A percentile compares a stretch with the other conserved stretches of the same genome.
These are phyloP conservation scores for Gossypium mustelinum DNA, from an alignment of 345 rosid genomes.

Conservation along the genomic window DNA sequence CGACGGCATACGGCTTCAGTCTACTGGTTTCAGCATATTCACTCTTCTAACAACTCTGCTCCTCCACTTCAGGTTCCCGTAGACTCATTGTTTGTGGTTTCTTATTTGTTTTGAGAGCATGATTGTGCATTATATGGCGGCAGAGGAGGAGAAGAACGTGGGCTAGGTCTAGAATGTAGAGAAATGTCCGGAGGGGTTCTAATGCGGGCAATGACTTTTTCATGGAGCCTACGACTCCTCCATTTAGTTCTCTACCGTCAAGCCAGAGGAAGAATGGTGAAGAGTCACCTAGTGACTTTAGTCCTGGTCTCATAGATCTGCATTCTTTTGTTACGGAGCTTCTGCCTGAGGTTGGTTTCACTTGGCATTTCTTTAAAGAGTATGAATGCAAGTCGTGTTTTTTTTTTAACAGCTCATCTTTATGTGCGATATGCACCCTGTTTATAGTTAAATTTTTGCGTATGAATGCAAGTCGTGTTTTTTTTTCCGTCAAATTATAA, in stretches of 20 bases:
- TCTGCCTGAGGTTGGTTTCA: slow-evolving; percentile 73
- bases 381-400: too few species aligned
- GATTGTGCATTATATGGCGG: slow-evolving; percentile 70
- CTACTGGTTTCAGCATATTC: slow-evolving; percentile 86
- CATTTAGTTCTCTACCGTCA: slow-evolving; percentile 50
- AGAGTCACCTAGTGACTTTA: slow-evolving; percentile 64
- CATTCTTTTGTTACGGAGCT: slow-evolving; percentile 94
- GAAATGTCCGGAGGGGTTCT: slow-evolving; percentile 61
- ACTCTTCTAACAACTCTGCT: slow-evolving; percentile 38
- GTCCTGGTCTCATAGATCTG: slow-evolving; percentile 95
- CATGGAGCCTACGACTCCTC: slow-evolving; percentile 72
- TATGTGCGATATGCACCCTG: neutral
- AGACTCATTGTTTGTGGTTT: slow-evolving; percentile 11
- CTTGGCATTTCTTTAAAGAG: neutral
- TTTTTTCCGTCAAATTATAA: neutral
- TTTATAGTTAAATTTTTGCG: neutral
- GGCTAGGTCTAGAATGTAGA: slow-evolving; percentile 58
- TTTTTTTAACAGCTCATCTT: neutral
- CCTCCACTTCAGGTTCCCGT: slow-evolving; percentile 52
- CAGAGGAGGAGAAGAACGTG: slow-evolving; percentile 44
- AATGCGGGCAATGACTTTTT: slow-evolving; percentile 63
- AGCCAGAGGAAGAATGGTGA: slow-evolving; percentile 68
- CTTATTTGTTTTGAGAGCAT: slow-evolving; percentile 34
- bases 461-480: neutral
- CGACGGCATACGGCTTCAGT: slow-evolving; percentile 86